Evolutionary conservation across 306 rosid species (phyloP).

Genomic region (Glycine latifolia): DNA sequence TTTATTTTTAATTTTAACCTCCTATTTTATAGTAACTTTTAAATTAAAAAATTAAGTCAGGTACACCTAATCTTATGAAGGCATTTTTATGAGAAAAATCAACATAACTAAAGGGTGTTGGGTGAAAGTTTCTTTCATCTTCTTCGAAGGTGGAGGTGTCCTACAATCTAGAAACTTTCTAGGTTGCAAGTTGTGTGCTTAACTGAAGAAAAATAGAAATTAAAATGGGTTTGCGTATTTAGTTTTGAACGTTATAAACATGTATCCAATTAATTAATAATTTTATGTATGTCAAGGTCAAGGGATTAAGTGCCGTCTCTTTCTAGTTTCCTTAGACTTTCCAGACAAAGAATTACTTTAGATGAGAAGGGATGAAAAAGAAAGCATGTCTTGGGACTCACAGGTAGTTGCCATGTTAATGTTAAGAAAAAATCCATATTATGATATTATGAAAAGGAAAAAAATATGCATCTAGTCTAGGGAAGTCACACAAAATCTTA

Average conservation of each 20-base stretch:
- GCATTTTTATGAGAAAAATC: neutral
- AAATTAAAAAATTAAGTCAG: neutral
- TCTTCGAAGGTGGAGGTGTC: neutral
- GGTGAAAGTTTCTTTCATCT: neutral
- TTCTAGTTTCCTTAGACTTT: neutral
- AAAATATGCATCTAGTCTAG: neutral
- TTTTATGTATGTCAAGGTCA: constrained; percentile 38
- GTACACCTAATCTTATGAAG: neutral
- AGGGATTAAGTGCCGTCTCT: constrained; percentile 34
- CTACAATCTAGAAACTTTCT: neutral
- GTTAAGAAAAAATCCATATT: neutral
- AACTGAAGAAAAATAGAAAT: neutral
- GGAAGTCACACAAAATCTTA: neutral
- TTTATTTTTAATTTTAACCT: neutral
- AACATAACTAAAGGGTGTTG: neutral
- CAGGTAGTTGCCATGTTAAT: neutral
- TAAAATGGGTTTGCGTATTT: neutral
- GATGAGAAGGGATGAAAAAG: neutral
- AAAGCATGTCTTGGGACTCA: neutral
- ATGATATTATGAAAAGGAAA: neutral
- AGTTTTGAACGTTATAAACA: neutral
- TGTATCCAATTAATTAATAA: neutral
- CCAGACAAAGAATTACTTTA: neutral
- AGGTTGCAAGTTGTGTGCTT: neutral
- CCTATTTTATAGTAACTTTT: neutral